Percentiles rank a stretch among this genome's conserved stretches.
phyloP scores from a whole-genome alignment of 352 stramenopile species.

The Phytophthora capsici region DNA sequence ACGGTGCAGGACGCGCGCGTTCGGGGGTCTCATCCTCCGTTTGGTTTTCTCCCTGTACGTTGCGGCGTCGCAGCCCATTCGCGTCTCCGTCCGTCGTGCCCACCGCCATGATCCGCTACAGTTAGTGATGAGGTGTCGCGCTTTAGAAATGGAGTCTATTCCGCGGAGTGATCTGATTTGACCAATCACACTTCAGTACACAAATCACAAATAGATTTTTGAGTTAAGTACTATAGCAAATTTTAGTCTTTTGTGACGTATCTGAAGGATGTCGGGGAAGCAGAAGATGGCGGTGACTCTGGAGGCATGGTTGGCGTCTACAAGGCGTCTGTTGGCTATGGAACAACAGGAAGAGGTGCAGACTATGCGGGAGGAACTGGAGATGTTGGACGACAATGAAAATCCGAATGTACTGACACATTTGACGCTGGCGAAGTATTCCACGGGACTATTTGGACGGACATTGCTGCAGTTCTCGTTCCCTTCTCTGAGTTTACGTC shows the following conservation, averaged over 20 bases:
- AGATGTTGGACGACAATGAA: slow-evolving; percentile 50
- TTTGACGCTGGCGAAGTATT: slow-evolving; percentile 45
- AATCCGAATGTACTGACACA: slow-evolving; percentile 78
- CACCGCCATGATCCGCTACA: slow-evolving; percentile 20
- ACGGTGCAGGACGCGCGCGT: not conserved
- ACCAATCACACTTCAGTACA: not conserved
- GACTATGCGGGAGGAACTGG: slow-evolving; percentile 58
- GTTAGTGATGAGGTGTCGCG: slow-evolving; percentile 11
- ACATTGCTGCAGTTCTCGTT: slow-evolving; percentile 63
- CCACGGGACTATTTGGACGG: slow-evolving; percentile 77
- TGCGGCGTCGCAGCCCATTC: slow-evolving; percentile 43
- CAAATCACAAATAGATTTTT: not conserved
- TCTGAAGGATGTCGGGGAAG: slow-evolving; percentile 27
- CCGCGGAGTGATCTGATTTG: slow-evolving; percentile 14
- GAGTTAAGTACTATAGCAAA: no score
- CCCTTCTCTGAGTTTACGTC: slow-evolving; percentile 44
- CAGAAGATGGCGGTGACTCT: slow-evolving; percentile 34
- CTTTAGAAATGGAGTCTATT: slow-evolving; percentile 9
- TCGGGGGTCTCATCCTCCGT: slow-evolving; percentile 1
- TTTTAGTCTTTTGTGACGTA: not conserved
- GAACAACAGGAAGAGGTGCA: slow-evolving; percentile 77
- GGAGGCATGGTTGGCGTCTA: slow-evolving; percentile 62
- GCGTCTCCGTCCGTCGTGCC: slow-evolving; percentile 21
- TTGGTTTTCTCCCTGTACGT: slow-evolving; percentile 28
- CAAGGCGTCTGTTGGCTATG: slow-evolving; percentile 50